These are phyloP conservation scores for Penicillium sp. DNA, from an alignment of 2,329 filamentous ascomycete species.

Conservation along the genomic window DNA sequence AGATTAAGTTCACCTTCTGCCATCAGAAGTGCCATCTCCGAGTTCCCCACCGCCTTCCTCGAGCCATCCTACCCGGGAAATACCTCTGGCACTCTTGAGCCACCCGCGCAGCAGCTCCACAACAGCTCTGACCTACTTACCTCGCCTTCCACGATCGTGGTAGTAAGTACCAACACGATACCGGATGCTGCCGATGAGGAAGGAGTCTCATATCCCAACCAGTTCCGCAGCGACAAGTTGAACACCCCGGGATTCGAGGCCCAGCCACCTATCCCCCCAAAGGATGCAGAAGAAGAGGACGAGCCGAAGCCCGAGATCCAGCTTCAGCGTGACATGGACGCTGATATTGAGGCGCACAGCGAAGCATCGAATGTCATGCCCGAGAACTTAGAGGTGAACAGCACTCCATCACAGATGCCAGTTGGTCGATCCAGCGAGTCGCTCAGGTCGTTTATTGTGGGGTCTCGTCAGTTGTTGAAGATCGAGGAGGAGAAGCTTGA, in stretches of 20 bases:
- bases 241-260: too few species aligned
- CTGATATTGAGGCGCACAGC: not conserved
- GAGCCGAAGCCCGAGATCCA: not conserved
- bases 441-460: not conserved
- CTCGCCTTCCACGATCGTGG: not conserved
- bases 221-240: too few species aligned
- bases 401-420: not conserved
- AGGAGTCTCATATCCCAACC: too few species aligned
- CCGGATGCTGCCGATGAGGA: too few species aligned
- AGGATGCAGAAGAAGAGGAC: too few species aligned
- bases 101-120: not conserved
- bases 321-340: not conserved
- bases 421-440: not conserved
- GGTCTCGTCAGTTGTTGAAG: not conserved
- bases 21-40: not conserved
- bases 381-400: not conserved
- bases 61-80: not conserved
- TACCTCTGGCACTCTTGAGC: not conserved
- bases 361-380: not conserved
- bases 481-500: not conserved
- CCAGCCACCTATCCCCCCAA: too few species aligned
- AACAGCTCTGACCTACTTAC: not conserved
- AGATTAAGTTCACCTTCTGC: not conserved
- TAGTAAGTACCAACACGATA: not conserved
- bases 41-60: not conserved